These are phyloP conservation scores for Triticum monococcum DNA, from an alignment of 176 grass and related monocot species.

Conservation along the genomic window DNA sequence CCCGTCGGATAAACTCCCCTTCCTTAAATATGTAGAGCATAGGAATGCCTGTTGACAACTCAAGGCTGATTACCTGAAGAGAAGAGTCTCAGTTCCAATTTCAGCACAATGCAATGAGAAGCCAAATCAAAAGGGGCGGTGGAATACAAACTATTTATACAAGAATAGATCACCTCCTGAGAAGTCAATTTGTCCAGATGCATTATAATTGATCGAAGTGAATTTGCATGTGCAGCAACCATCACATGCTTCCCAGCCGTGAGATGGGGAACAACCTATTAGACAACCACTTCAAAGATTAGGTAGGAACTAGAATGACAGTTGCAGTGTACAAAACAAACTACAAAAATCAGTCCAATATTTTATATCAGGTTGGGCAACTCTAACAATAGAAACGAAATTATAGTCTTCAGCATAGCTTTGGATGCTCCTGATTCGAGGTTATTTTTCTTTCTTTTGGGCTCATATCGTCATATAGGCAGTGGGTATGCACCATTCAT, in stretches of 20 bases:
- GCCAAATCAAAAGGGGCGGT: not conserved
- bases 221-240: constrained; percentile 96
- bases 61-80: constrained; percentile 79
- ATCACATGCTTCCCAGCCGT: constrained; percentile 82
- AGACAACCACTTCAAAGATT: not conserved
- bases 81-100: not conserved
- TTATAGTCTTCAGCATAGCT: not conserved
- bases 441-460: not conserved
- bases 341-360: not conserved
- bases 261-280: constrained; percentile 53
- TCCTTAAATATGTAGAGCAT: constrained; percentile 98
- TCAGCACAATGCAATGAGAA: not conserved
- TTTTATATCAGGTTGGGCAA: not conserved
- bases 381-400: not conserved
- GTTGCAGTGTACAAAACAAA: not conserved
- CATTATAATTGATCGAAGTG: constrained; percentile 97
- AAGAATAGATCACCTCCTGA: constrained; percentile 60
- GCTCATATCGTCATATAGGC: not conserved
- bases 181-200: constrained; percentile 94
- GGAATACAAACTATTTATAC: not conserved
- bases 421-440: not conserved
- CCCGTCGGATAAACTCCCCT: constrained; percentile 83
- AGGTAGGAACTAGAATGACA: not conserved
- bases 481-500: not conserved
- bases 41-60: constrained; percentile 90